Base-by-base conservation (phyloP, 768 basidiomycete species). In the Galerina sulciceps region DNA sequence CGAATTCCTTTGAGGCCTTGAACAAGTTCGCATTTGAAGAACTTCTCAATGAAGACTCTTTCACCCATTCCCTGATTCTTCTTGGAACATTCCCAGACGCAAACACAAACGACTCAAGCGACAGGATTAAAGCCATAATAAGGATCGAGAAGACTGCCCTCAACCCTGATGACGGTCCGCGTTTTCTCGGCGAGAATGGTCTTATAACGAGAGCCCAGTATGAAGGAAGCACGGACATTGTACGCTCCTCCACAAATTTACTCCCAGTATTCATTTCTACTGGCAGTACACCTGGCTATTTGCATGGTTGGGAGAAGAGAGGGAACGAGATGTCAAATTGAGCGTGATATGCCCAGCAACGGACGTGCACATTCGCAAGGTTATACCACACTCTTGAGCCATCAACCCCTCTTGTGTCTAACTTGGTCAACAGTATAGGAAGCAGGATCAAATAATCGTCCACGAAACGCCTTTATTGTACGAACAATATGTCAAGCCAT, bases 321-420 rank as follows among this genome's bases (percentile, higher is more conserved):
- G 79, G 53, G 76, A 78, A 56, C 63, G 77, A 1, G 95, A 97
- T 64, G 76, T 94, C 57, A 93, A 93, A 75, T 83, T 99, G 63
- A 91, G 87, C 60, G 77, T 94, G 15, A 88, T 97, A 51, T 90
- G 82, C 61, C 96, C 96, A 14, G 94, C 94, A 1, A 98, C 94
- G 0, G 91, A 94, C 8, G 85, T 88, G 3, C 95, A 99, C 68
- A 88, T 99, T 57, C 82, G 81, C 60, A 97, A 97, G 81, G 91
- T 88, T 37, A 31, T 22, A 6, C 8, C 10, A 0, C 9, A 49
- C 35, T 26, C 6, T 10, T n/a, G 10, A 9, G 35, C 17, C 34
- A 1, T 10, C 31, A 1, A 49, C 13, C 3, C 36, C 35, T 45
- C 48, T 36, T n/a, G 41, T 43, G 10, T 26, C 22, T 56, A 6